Percentiles rank a stretch among this genome's conserved stretches.
Conservation (phyloP, 1,139 yeast genomes). For the Candida albicans region DNA sequence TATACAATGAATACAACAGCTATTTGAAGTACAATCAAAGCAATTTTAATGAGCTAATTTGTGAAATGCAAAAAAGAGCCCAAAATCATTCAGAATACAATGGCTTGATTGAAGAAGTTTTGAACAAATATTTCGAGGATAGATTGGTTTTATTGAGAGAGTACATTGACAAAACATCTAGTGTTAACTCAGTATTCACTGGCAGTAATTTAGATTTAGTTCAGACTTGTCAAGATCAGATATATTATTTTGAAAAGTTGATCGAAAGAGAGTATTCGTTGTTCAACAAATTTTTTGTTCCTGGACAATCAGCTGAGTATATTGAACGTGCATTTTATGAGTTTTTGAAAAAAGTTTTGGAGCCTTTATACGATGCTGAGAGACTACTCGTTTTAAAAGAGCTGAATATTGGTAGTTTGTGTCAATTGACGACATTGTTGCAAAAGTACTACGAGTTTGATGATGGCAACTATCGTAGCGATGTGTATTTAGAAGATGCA, state of each 20-base stretch:
- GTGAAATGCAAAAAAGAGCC: slow-evolving; percentile 53
- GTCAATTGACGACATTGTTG: slow-evolving; percentile 73
- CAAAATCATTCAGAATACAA: slow-evolving; percentile 54
- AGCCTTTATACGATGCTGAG: slow-evolving; percentile 72
- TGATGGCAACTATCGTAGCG: slow-evolving; percentile 24
- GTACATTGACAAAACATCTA: slow-evolving; percentile 29
- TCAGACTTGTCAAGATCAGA: slow-evolving; percentile 57
- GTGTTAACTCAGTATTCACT: slow-evolving; percentile 10
- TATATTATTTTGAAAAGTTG: slow-evolving; percentile 57
- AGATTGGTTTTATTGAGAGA: slow-evolving; percentile 50
- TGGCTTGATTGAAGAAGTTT: slow-evolving; percentile 69
- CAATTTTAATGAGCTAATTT: slow-evolving; percentile 36
- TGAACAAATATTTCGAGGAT: slow-evolving; percentile 58
- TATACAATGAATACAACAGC: slow-evolving; percentile 55
- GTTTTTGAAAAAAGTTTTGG: slow-evolving; percentile 65
- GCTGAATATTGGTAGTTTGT: slow-evolving; percentile 59
- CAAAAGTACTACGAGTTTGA: slow-evolving; percentile 65
- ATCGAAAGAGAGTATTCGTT: slow-evolving; percentile 61
- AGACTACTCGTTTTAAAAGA: slow-evolving; percentile 71
- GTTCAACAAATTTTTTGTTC: slow-evolving; percentile 52
- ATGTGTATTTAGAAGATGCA: slow-evolving; percentile 16
- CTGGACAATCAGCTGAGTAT: slow-evolving; percentile 16
- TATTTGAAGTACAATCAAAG: slow-evolving; percentile 27
- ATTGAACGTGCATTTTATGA: slow-evolving; percentile 39
- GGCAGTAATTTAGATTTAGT: slow-evolving; percentile 36